Percentiles rank a stretch among this genome's conserved stretches.
Conservation (phyloP, 164 flowering plant genomes). For the Vitis cinerea region DNA sequence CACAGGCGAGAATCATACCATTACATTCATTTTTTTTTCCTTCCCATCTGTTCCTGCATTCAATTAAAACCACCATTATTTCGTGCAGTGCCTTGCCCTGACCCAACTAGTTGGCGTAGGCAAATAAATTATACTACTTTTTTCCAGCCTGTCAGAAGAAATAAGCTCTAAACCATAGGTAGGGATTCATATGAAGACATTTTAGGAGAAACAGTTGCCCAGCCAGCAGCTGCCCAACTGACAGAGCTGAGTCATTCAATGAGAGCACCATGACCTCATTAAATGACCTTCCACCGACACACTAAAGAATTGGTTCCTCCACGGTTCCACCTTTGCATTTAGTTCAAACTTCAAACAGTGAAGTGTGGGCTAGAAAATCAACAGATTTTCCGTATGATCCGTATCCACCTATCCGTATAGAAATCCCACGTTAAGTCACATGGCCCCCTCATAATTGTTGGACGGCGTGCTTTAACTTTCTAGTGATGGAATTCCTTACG, state of each 20-base stretch:
- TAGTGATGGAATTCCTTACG: background rate
- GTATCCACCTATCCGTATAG: slow-evolving; percentile 8
- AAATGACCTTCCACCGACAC: slow-evolving; percentile 24
- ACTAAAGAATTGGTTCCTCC: background rate
- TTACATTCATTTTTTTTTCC: too few relatives aligned
- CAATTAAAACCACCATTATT: background rate
- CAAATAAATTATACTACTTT: slow-evolving; percentile 1
- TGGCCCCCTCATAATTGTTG: slow-evolving; percentile 4
- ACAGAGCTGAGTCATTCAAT: slow-evolving; percentile 1
- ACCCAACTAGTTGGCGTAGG: slow-evolving; percentile 6
- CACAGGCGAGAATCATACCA: too few relatives aligned
- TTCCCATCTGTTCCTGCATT: background rate
- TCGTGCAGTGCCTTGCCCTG: too few relatives aligned
- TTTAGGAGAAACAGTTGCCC: background rate
- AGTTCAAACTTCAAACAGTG: slow-evolving; percentile 8
- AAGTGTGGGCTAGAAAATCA: background rate
- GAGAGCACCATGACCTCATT: slow-evolving; percentile 8
- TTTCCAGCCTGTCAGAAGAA: slow-evolving; percentile 20
- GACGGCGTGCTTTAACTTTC: background rate
- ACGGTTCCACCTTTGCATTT: slow-evolving; percentile 14
- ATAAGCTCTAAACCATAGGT: background rate
- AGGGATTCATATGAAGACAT: too few relatives aligned
- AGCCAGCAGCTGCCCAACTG: background rate
- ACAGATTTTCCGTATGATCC: slow-evolving; percentile 23
- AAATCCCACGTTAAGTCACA: slow-evolving; percentile 3